Base-by-base conservation (phyloP, 345 rosid genomes). In the Eucalyptus pauciflora region DNA sequence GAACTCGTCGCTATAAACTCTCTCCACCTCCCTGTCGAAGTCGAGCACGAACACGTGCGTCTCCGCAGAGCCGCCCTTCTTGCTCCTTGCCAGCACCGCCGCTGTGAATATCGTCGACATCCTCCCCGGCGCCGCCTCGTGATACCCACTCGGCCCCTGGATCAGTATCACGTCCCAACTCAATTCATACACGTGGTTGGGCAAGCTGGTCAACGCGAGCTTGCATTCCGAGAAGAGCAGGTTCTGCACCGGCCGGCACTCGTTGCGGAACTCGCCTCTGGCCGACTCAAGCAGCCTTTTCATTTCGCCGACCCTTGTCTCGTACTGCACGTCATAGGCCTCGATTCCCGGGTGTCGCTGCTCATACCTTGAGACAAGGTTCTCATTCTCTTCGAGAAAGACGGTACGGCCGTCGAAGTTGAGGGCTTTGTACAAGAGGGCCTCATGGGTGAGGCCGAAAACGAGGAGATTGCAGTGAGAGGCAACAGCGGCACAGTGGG, bases 11-110 rank as follows among this genome's bases (percentile, higher is more conserved):
- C 67, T 60, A 0, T 27, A 60, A 60, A 60, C 67, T 1, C 31
- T 60, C 67, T 60, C 67, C 67, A 27, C 67, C 31, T 60, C 31
- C 67, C 31, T 11, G 31, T 60, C 67, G 1, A 27, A 25, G 67
- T 97, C 98, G 87, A 93, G 99, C 88, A 97, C 90, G 87, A 93
- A 94, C 69, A 97, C 94, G 50, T 95, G 98, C 86, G 98, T 97
- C 89, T 92, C 95, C 43, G 98, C 97, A 5, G 90, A 50, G 49
- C 96, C 95, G 24, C 91, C 96, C 92, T 98, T 92, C 88, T 89
- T 90, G 91, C 97, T 92, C 67, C 46, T 96, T 94, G 88, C 62
- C 29, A 89, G 56, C 46, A 89, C 71, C 11, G 60, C 90, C 11
- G 52, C 54, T 1, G 86, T 89, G 88, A 86, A 89, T 43, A 71